Base-by-base conservation (phyloP, 2,329 filamentous ascomycete species). In the Amesomyces nigricolor region DNA sequence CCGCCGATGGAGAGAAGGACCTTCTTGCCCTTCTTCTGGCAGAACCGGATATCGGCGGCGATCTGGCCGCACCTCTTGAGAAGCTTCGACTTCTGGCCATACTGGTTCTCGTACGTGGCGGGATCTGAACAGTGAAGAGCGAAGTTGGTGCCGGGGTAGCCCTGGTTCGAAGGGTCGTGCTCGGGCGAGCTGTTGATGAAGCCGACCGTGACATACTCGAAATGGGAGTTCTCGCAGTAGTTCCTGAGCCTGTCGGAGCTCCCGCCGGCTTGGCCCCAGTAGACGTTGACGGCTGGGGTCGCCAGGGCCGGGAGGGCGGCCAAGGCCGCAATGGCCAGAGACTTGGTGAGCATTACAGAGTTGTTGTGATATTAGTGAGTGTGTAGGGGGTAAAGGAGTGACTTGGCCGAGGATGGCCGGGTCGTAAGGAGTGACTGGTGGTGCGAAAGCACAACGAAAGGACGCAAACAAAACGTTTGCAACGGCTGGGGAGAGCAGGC, bases 1-100 rank as follows among this genome's bases (percentile, higher is more conserved):
- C 84, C 83, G 44, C 84, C 84, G 46, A 87, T 76, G 11, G 83
- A 86, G 26, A 87, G 73, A 42, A 86, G 68, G 51, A 87, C 78
- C 59, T 82, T 86, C 70, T 85, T 86, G 53, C 78, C 77, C 54
- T 78, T 68, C 4, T 66, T 60, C 65, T 86, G 82, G 67, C 83
- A 87, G 29, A 72, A 63, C 44, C 66, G 59, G 52, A 73, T 67
- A 37, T 71, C 71, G 16, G 62, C 61, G 14, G 66, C 65, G 49
- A 73, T 68, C 47, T 56, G 57, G 14, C 63, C 66, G 59, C 72
- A 74, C 16, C 62, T 54, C 37, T 54, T 62, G 1, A 72, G 66
- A 30, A 74, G 68, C 29, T 61, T 57, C 10, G 72, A 70, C 19
- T 57, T 22, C 17, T 26, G 9, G 13, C 64, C 60, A 32, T 63